Evolutionary conservation across 306 rosid species (phyloP).

Genomic region (Vigna hirtella): DNA sequence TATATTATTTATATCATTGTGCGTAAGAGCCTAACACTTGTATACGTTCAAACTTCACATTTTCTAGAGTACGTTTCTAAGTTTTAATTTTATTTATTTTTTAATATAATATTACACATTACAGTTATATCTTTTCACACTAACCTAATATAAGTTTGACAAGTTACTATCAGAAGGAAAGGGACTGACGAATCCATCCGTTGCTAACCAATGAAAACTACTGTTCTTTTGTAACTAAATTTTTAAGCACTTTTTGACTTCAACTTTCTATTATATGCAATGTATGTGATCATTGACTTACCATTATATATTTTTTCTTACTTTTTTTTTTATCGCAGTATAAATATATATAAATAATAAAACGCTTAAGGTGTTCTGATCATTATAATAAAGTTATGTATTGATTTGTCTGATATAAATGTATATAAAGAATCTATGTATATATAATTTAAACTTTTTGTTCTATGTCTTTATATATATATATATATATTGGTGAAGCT

Average conservation of each 20-base stretch:
- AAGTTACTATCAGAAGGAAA: conserved; percentile 29
- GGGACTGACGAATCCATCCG: not conserved
- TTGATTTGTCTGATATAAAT: too few relatives aligned
- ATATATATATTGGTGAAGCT: conserved; percentile 16
- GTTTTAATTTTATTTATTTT: not conserved
- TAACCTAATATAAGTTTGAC: not conserved
- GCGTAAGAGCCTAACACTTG: conserved; percentile 34
- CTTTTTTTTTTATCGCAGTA: too few relatives aligned
- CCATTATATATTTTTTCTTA: not conserved
- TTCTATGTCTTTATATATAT: too few relatives aligned
- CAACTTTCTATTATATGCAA: conserved; percentile 33
- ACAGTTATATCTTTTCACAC: not conserved
- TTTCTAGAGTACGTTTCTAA: too few relatives aligned
- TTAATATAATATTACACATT: too few relatives aligned
- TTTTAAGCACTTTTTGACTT: conserved; percentile 30
- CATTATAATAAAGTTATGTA: too few relatives aligned
- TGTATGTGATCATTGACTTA: conserved; percentile 41
- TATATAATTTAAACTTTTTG: too few relatives aligned
- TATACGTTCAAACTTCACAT: not conserved
- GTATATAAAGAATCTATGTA: too few relatives aligned
- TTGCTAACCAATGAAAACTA: conserved; percentile 32
- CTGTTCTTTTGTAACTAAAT: conserved; percentile 16
- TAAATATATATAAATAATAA: too few relatives aligned
- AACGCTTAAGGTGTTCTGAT: too few relatives aligned
- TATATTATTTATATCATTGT: not conserved